phyloP scores from a whole-genome alignment of 2,329 filamentous ascomycete genomes.

The Macroventuria anomochaeta region DNA sequence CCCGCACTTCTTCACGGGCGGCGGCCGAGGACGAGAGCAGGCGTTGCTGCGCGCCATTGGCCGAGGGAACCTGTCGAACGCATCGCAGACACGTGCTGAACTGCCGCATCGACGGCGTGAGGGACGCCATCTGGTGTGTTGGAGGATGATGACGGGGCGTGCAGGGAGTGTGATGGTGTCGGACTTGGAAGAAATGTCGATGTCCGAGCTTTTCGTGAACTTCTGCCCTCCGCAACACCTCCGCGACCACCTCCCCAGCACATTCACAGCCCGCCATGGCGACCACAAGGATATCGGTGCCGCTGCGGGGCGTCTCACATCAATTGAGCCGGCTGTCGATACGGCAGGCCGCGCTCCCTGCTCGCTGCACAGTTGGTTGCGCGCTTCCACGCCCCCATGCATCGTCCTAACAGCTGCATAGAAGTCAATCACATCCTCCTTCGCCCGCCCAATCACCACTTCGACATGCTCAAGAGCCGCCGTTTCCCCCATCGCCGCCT shows the following conservation, averaged over 20 bases:
- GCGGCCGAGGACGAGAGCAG: slow-evolving; percentile 57
- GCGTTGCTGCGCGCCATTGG: slow-evolving; percentile 45
- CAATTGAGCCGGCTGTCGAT: slow-evolving; percentile 40
- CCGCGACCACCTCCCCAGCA: slow-evolving; percentile 31
- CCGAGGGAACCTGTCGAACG: slow-evolving; percentile 41
- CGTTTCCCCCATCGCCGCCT: slow-evolving; percentile 51
- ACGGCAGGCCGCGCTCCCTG: slow-evolving; percentile 48
- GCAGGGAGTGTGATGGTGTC: slow-evolving; percentile 31
- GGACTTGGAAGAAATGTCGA: slow-evolving; percentile 12
- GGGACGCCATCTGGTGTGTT: slow-evolving; percentile 41
- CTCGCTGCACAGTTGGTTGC: slow-evolving; percentile 56
- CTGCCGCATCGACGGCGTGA: slow-evolving; percentile 43
- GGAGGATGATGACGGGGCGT: slow-evolving; percentile 17
- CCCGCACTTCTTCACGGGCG: slow-evolving; percentile 54
- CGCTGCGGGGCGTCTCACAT: slow-evolving; percentile 45
- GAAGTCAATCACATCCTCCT: slow-evolving; percentile 35
- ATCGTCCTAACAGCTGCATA: slow-evolving; percentile 28
- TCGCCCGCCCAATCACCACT: slow-evolving; percentile 43
- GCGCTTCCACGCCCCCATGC: slow-evolving; percentile 49
- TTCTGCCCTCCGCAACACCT: slow-evolving; percentile 26
- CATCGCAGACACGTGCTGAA: slow-evolving; percentile 45
- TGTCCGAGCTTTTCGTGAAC: slow-evolving; percentile 3
- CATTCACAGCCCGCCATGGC: slow-evolving; percentile 48
- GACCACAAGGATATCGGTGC: slow-evolving; percentile 46
- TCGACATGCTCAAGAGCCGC: slow-evolving; percentile 61